Evolutionary conservation across 2,329 filamentous ascomycete genomes (phyloP).

Genomic region (Achaetomium macrosporum): DNA sequence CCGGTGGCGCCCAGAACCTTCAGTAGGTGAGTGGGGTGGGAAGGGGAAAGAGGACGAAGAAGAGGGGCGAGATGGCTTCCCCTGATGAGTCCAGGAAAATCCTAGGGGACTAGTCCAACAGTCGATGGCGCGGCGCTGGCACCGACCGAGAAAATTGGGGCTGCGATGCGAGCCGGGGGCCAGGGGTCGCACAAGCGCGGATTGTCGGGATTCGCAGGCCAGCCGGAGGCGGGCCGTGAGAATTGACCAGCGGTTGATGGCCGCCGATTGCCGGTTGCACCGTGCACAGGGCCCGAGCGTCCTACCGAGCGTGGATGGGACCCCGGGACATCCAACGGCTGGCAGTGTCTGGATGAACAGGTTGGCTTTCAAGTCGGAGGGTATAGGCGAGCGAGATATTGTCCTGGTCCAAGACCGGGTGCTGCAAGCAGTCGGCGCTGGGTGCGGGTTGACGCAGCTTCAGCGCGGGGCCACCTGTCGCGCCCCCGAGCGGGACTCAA

Average conservation of each 20-base stretch:
- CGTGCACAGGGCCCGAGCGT: slow-evolving; percentile 11
- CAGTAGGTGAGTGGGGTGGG: neutral
- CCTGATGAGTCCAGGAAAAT: slow-evolving; percentile 6
- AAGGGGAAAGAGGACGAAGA: neutral
- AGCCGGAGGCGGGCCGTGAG: slow-evolving; percentile 19
- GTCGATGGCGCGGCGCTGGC: neutral
- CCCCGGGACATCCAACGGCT: neutral
- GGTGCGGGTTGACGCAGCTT: no score
- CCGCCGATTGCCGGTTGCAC: slow-evolving; percentile 10
- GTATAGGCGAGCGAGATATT: neutral
- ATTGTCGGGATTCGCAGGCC: slow-evolving; percentile 11
- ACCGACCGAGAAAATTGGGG: slow-evolving; percentile 15
- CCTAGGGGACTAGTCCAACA: neutral
- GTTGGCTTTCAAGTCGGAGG: neutral
- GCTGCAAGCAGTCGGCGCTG: no score
- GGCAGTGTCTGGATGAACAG: neutral
- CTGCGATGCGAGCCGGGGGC: slow-evolving; percentile 14
- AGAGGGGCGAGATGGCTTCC: slow-evolving; percentile 2
- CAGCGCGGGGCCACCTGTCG: no score
- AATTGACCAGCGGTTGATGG: slow-evolving; percentile 7
- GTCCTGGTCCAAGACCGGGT: neutral
- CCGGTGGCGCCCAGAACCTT: slow-evolving; percentile 15
- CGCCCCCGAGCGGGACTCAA: no score
- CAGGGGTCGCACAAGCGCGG: slow-evolving; percentile 17
- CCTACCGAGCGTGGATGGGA: neutral